A percentile compares a stretch with the other conserved stretches of the same genome.
Conservation (phyloP, 495 filamentous ascomycete species). For the Hyaloscypha bicolor region DNA sequence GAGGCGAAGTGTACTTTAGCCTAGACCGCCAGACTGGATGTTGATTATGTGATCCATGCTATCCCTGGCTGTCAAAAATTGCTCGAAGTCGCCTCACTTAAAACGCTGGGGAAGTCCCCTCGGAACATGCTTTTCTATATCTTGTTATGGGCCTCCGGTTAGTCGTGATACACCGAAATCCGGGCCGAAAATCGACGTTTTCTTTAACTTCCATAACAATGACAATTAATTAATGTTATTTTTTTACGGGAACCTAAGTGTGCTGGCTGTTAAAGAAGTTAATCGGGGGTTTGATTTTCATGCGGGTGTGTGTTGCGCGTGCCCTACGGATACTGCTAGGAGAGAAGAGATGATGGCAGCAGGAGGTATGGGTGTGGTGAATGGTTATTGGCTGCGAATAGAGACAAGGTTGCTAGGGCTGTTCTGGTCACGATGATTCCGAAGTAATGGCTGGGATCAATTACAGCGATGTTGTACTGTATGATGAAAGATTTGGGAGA, state of each 20-base stretch:
- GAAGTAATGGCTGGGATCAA: background rate
- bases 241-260: too few relatives aligned
- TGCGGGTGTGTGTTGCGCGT: too few relatives aligned
- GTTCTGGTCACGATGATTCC: background rate
- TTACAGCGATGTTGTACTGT: background rate
- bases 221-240: too few relatives aligned
- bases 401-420: background rate
- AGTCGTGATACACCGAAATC: too few relatives aligned
- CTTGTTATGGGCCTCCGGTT: background rate
- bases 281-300: too few relatives aligned
- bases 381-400: too few relatives aligned
- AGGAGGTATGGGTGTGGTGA: too few relatives aligned
- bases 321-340: too few relatives aligned
- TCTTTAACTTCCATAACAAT: too few relatives aligned
- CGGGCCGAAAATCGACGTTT: too few relatives aligned
- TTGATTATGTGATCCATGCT: background rate
- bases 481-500: background rate
- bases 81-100: background rate
- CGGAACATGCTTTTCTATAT: background rate
- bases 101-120: background rate
- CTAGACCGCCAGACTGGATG: background rate
- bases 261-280: too few relatives aligned
- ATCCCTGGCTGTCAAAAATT: background rate
- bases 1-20: background rate
- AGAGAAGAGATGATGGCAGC: too few relatives aligned